phyloP scores from a whole-genome alignment of 2,329 filamentous ascomycete genomes.

The Myriosclerotinia scirpicola region DNA sequence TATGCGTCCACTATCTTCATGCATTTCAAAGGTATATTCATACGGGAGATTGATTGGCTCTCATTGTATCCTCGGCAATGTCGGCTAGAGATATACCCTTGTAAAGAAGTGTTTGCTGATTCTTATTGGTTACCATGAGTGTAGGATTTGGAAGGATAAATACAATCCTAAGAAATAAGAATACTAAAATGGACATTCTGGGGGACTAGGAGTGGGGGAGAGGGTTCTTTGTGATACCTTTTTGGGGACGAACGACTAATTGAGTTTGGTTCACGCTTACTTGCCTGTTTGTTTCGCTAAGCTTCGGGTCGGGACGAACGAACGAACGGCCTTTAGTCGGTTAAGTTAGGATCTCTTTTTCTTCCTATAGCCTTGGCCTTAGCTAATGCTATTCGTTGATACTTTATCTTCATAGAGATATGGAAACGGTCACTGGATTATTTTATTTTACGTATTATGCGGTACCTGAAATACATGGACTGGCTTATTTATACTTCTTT shows the following conservation, averaged over 20 bases:
- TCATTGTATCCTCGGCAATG: slow-evolving; percentile 20
- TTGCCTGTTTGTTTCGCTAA: slow-evolving; percentile 1
- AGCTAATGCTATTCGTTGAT: slow-evolving; percentile 6
- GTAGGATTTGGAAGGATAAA: slow-evolving; percentile 94
- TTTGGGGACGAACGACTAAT: slow-evolving; percentile 15
- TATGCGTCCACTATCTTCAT: slow-evolving; percentile 11
- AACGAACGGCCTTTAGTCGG: slow-evolving; percentile 1
- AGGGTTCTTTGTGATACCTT: slow-evolving; percentile 1
- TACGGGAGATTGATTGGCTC: slow-evolving; percentile 23
- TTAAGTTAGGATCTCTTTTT: background rate
- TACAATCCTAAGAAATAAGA: slow-evolving; percentile 54
- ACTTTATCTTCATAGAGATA: background rate
- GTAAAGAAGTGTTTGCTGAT: slow-evolving; percentile 17
- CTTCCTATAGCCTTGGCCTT: background rate
- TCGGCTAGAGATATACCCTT: slow-evolving; percentile 16
- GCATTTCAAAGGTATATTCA: slow-evolving; percentile 11
- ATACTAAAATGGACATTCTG: slow-evolving; percentile 10
- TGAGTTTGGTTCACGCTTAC: slow-evolving; percentile 14
- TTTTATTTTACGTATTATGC: background rate
- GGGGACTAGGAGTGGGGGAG: background rate
- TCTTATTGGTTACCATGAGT: background rate
- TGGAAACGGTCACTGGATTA: slow-evolving; percentile 14
- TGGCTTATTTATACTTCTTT: slow-evolving; percentile 10
- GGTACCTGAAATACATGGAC: background rate
- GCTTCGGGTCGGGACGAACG: slow-evolving; percentile 17